These are phyloP conservation scores for Gossypium gossypioides DNA, from an alignment of 441 rosid species.

Conservation along the genomic window DNA sequence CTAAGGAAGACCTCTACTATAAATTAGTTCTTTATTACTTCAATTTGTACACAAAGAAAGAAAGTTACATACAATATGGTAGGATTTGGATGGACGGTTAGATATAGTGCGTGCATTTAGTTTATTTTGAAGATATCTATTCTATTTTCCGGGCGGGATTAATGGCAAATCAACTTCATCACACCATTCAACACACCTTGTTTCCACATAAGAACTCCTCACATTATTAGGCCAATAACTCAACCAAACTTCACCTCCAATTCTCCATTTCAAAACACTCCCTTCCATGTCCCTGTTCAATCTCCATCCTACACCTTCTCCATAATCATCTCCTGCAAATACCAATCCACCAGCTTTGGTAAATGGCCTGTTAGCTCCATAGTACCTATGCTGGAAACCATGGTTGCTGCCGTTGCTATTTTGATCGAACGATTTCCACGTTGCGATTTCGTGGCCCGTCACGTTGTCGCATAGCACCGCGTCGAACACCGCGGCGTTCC, in stretches of 20 bases:
- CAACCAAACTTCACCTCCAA: constrained; percentile 70
- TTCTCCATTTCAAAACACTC: constrained; percentile 79
- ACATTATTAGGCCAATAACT: constrained; percentile 58
- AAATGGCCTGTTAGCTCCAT: constrained; percentile 36
- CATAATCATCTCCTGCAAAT: constrained; percentile 65
- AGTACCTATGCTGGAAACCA: constrained; percentile 11
- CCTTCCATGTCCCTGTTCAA: constrained; percentile 85
- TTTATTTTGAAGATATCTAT: not conserved
- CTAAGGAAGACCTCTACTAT: not conserved
- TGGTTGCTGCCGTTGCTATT: not conserved
- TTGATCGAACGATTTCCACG: constrained; percentile 11
- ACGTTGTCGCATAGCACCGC: constrained; percentile 44
- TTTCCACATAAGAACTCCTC: constrained; percentile 42
- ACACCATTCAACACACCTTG: constrained; percentile 69
- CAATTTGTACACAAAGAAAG: not conserved
- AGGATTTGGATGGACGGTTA: rapidly evolving
- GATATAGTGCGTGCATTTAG: no score
- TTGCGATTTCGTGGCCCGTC: constrained; percentile 40
- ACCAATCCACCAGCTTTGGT: constrained; percentile 64
- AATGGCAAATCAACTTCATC: constrained; percentile 83
- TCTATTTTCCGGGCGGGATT: constrained; percentile 26
- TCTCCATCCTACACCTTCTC: constrained; percentile 65
- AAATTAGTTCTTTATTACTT: not conserved
- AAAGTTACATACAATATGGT: not conserved
- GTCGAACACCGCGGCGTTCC: constrained; percentile 66